Evolutionary conservation across 106 monocot species (phyloP).

Genomic region (Phalaenopsis equestris): DNA sequence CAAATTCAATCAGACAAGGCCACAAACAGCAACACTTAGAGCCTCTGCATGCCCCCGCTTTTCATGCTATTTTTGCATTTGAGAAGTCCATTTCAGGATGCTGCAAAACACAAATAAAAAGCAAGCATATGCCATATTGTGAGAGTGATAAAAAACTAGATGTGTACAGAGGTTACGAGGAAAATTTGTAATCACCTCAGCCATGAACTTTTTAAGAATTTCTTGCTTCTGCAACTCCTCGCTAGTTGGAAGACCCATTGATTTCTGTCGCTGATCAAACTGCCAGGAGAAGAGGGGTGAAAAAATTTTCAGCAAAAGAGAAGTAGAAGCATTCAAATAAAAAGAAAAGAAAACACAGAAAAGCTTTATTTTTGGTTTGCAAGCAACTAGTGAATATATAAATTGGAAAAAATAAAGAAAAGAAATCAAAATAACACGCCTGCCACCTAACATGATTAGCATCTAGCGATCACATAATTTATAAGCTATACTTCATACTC

Average conservation of each 20-base stretch:
- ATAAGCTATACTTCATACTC: too few species aligned
- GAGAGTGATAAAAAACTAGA: not conserved
- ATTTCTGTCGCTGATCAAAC: constrained; percentile 96
- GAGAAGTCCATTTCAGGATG: constrained; percentile 99
- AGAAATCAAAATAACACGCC: too few species aligned
- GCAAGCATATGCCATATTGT: not conserved
- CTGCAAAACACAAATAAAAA: constrained; percentile 30
- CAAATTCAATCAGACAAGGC: too few species aligned
- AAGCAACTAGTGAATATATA: too few species aligned
- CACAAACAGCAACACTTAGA: not conserved
- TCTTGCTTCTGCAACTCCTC: constrained; percentile 96
- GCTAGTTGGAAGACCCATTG: constrained; percentile 81
- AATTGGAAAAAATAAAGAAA: too few species aligned
- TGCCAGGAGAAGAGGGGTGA: not conserved
- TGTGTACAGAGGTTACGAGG: not conserved
- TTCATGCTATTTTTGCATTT: constrained; percentile 60
- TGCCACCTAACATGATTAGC: too few species aligned
- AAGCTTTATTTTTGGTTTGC: too few species aligned
- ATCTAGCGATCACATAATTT: too few species aligned
- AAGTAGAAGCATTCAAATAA: not conserved
- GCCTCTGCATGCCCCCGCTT: not conserved
- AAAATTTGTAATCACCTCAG: constrained; percentile 35
- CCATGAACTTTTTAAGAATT: constrained; percentile 92
- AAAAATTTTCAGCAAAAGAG: not conserved
- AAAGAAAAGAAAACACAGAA: too few species aligned